phyloP scores from a whole-genome alignment of 106 monocot genomes.

The Dioscorea alata region DNA sequence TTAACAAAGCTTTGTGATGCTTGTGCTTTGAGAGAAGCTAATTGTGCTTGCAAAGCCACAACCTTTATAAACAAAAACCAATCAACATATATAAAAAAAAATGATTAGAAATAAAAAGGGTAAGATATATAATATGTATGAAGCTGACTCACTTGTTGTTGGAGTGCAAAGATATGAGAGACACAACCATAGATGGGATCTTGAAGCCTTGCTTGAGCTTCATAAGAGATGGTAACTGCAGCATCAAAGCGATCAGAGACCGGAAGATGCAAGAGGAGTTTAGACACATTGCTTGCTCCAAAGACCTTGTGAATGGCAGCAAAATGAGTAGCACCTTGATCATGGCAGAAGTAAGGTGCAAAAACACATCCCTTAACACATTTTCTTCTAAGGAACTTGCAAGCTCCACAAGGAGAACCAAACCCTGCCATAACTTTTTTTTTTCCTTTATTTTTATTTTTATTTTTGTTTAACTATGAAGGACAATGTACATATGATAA shows the following conservation, averaged over 20 bases:
- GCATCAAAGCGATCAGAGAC: constrained; percentile 48
- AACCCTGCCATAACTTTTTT: constrained; percentile 52
- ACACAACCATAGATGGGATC: constrained; percentile 70
- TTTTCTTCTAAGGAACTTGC: constrained; percentile 78
- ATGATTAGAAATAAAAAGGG: no score
- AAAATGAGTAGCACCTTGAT: constrained; percentile 37
- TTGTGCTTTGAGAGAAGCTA: constrained; percentile 61
- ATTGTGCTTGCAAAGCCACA: constrained; percentile 75
- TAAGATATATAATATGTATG: not conserved
- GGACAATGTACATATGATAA: not conserved
- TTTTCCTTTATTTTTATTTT: not conserved
- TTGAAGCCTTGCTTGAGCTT: constrained; percentile 54
- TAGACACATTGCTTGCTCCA: constrained; percentile 72
- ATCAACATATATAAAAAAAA: not conserved
- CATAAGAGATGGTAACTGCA: constrained; percentile 55
- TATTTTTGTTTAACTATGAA: not conserved
- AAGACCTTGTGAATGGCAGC: constrained; percentile 73
- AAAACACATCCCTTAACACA: constrained; percentile 49
- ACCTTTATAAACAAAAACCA: constrained; percentile 28
- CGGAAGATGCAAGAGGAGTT: constrained; percentile 42
- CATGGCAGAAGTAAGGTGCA: constrained; percentile 58
- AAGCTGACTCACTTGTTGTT: constrained; percentile 57
- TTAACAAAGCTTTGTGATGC: constrained; percentile 27
- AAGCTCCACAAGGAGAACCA: constrained; percentile 65
- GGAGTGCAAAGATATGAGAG: constrained; percentile 63